phyloP scores from a whole-genome alignment of 805 yeast genomes.

The Ogataea neopini region DNA sequence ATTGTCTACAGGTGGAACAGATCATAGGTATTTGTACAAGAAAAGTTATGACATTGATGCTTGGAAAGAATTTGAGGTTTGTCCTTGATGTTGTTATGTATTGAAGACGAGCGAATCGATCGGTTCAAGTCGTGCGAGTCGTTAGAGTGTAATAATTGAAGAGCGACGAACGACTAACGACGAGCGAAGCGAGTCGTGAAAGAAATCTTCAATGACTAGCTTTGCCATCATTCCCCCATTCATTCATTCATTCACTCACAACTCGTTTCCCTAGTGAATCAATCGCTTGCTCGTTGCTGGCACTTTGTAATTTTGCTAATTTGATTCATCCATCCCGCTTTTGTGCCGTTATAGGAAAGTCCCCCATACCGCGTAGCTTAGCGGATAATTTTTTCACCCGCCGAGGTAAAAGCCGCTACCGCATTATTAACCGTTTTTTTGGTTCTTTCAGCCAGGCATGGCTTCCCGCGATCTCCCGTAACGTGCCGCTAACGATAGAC shows the following conservation, averaged over 20 bases:
- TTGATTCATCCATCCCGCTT: not conserved
- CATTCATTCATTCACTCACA: not conserved
- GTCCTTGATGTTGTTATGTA: conserved; percentile 50
- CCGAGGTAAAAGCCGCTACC: conserved; percentile 1
- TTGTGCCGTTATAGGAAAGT: conserved; percentile 2
- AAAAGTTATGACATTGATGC: conserved; percentile 52
- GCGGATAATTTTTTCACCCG: conserved; percentile 7
- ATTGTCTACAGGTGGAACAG: conserved; percentile 48
- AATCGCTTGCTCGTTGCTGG: no score
- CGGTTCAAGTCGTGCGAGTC: no score
- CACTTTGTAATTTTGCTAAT: not conserved
- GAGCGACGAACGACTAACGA: no score
- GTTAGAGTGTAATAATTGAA: no score
- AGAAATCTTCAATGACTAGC: not conserved
- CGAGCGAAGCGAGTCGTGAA: no score
- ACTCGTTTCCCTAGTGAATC: no score
- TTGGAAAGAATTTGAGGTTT: conserved; percentile 78
- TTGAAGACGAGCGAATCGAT: not conserved
- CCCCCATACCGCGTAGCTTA: conserved; percentile 5
- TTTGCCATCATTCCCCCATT: no score
- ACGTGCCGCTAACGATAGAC: conserved; percentile 1
- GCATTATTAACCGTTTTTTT: not conserved
- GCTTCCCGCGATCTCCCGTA: not conserved
- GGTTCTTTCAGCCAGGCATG: not conserved
- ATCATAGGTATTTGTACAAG: conserved; percentile 53